Evolutionary conservation across 352 stramenopile genomes (phyloP), one percentile per base, ranked within the genome.

Genomic region (Pythium folliculosum): DNA sequence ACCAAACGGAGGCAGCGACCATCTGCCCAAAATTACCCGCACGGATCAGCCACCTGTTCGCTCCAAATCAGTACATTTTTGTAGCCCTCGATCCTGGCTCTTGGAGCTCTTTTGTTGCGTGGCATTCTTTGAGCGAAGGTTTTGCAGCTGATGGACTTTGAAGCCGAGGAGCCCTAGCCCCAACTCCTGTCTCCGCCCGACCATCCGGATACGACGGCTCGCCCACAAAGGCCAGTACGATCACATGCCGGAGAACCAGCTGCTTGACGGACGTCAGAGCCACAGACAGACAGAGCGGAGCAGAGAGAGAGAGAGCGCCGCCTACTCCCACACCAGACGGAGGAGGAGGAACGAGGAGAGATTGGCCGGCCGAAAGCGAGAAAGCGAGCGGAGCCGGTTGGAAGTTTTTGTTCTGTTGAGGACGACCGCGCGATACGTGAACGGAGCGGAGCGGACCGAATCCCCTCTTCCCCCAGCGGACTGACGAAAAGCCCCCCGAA

Each of bases 261-360:
- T 75, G 68, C 63, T 75, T 38, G 51, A 67, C 67, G 61, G 56
- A 69, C 67, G 62, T 74, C 61, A 70, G 67, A 72, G 53, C 66
- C 66, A 60, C 64, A 71, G 58, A 71, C 40, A 40, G 58, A 61
- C 40, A 47, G 40, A 49, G 40, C 35, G 23, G 32, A 48, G 45
- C 14, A 49, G 58, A 53, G 58, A 27, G 35, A 53, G 21, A 72
- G 66, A 63, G 61, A 69, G 66, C 23, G 64, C 40, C 37, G 37
- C 37, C 37, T 43, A 1, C 37, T 43, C 32, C 6, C 44, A 64
- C 30, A 54, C 17, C 57, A 55, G 58, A n/a, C 38, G 59, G 62
- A 38, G 53, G 44, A 38, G 53, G 35, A 65, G 56, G 49, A 49
- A 60, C 8, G 53, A 27, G 35, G 30, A 56, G 57, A 61, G 52